Evolutionary conservation across 2,329 filamentous ascomycete species (phyloP).

Genomic region (Gliomastix tumulicola): DNA sequence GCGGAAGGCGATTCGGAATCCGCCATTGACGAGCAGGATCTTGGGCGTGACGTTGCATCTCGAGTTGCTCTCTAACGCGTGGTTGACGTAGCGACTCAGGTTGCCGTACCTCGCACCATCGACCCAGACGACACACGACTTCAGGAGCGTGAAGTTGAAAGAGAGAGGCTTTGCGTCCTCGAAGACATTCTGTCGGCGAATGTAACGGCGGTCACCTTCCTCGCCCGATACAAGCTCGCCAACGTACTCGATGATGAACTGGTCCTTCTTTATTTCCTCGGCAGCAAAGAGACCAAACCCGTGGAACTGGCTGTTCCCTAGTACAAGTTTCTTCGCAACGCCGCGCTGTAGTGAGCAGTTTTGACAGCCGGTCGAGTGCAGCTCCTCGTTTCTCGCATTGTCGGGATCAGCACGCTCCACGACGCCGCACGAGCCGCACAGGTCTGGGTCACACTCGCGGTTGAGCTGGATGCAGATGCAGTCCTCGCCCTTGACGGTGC

Average conservation of each 20-base stretch:
- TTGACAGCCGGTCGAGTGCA: constrained; percentile 56
- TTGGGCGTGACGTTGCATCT: constrained; percentile 58
- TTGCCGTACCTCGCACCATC: constrained; percentile 75
- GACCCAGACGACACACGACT: constrained; percentile 58
- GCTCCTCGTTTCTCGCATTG: constrained; percentile 52
- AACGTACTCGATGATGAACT: constrained; percentile 76
- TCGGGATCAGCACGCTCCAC: constrained; percentile 59
- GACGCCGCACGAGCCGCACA: constrained; percentile 67
- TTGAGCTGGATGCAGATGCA: constrained; percentile 69
- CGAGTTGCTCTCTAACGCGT: constrained; percentile 44
- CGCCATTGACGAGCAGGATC: constrained; percentile 67
- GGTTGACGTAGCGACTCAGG: constrained; percentile 78
- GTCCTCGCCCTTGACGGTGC: constrained; percentile 47
- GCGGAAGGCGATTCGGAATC: constrained; percentile 69
- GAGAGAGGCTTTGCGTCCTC: constrained; percentile 48
- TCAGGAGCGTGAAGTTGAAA: constrained; percentile 56
- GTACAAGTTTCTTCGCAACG: constrained; percentile 54
- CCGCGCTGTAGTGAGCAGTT: constrained; percentile 69
- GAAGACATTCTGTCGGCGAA: constrained; percentile 51
- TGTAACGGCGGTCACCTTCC: constrained; percentile 63
- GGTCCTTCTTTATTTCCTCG: constrained; percentile 57
- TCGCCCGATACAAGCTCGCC: constrained; percentile 68
- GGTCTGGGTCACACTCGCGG: constrained; percentile 72
- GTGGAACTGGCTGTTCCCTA: constrained; percentile 64
- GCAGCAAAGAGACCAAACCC: constrained; percentile 72